A percentile compares a stretch with the other conserved stretches of the same genome.
Conservation (phyloP, 2,329 filamentous ascomycete species). For the Fusarium siculi region DNA sequence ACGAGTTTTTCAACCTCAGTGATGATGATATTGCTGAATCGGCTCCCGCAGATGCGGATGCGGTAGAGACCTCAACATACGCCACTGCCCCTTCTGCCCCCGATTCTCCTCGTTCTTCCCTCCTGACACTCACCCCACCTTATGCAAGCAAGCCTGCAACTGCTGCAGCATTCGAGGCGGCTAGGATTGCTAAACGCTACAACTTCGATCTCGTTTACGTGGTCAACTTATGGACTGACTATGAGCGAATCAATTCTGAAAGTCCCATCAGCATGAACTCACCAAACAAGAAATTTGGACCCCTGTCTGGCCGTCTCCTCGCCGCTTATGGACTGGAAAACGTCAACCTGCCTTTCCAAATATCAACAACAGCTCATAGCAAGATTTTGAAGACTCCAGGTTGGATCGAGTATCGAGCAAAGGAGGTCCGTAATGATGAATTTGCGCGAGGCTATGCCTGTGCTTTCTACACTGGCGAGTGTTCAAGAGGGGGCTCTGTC, state of each 20-base stretch:
- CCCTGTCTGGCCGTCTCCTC: conserved; percentile 61
- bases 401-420: conserved; percentile 65
- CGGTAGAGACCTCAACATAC: conserved; percentile 14
- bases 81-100: conserved; percentile 38
- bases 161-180: conserved; percentile 64
- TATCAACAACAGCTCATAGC: conserved; percentile 60
- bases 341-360: conserved; percentile 62
- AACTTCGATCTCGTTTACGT: conserved; percentile 69
- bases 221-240: conserved; percentile 65
- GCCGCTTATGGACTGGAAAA: conserved; percentile 65
- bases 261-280: conserved; percentile 12
- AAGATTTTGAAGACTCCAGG: conserved; percentile 60
- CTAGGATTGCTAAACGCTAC: conserved; percentile 65
- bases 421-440: conserved; percentile 54
- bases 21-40: conserved; percentile 69
- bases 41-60: conserved; percentile 36
- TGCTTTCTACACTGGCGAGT: conserved; percentile 61
- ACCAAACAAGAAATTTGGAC: conserved; percentile 19
- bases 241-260: conserved; percentile 13
- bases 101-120: conserved; percentile 43
- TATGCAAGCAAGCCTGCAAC: conserved; percentile 56
- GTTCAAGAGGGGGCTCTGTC: conserved; percentile 43
- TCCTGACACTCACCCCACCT: conserved; percentile 59
- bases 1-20: conserved; percentile 64
- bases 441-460: conserved; percentile 64